A percentile compares a stretch with the other conserved stretches of the same genome.
These are phyloP conservation scores for Suillus hirtellus DNA, from an alignment of 768 basidiomycete species.

Conservation along the genomic window DNA sequence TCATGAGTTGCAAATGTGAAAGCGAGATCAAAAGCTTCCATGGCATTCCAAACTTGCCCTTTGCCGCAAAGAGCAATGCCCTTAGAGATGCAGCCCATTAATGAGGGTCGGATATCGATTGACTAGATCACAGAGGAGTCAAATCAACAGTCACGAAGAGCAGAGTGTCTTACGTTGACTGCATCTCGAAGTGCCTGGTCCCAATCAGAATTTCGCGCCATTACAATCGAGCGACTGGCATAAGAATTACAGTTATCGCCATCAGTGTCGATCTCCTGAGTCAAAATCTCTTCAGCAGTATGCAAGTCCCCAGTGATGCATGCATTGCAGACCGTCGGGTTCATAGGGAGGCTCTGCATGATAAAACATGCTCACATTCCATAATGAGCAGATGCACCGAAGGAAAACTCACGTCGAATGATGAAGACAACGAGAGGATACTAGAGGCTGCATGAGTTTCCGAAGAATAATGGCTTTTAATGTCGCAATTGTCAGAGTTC, in stretches of 20 bases:
- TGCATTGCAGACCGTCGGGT: background rate
- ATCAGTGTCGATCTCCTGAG: background rate
- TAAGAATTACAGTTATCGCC: background rate
- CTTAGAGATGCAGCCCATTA: background rate
- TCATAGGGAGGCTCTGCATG: background rate
- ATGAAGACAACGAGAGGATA: background rate
- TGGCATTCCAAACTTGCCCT: background rate
- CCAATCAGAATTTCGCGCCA: background rate
- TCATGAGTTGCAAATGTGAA: background rate
- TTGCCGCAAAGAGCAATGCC: slow-evolving; percentile 5
- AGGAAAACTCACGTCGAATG: background rate
- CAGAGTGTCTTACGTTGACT: background rate
- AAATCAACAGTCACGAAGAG: background rate
- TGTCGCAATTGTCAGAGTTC: background rate
- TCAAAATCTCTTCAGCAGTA: slow-evolving; percentile 1
- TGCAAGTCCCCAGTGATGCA: slow-evolving; percentile 1
- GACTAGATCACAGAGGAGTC: background rate
- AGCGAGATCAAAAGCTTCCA: slow-evolving; percentile 4
- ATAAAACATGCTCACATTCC: background rate
- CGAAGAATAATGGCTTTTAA: background rate
- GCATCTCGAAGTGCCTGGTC: slow-evolving; percentile 2
- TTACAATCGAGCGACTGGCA: background rate
- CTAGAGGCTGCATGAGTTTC: background rate
- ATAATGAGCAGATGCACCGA: background rate
- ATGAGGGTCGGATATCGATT: background rate